Base-by-base conservation (phyloP, 1,284 basidiomycete species). In the Pyrrhoderma lamaoense region DNA sequence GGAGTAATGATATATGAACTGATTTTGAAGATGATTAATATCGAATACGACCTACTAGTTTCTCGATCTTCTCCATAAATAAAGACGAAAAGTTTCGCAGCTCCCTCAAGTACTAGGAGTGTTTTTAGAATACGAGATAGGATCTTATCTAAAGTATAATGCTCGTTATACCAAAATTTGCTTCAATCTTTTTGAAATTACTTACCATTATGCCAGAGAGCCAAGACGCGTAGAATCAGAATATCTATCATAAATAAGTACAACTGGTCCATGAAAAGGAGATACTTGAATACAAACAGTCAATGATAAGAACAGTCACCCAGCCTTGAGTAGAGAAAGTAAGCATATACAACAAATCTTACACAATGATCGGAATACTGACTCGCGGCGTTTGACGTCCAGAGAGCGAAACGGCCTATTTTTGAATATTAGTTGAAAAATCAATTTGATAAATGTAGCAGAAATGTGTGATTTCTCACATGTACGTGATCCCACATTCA, bases 261-360 rank as follows among this genome's bases (percentile, higher is more conserved):
- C 14, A 46, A 46, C 22, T 9, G 4, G 9, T 9, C 27, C 8
- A 2, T 18, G 14, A 23, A 35, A 22, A 35, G 8, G 19, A 18
- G 16, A 34, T 46, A 14, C 11, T 11, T 40, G 27, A 46, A 16
- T 38, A 38, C 35, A 37, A 9, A 38, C 46, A 47, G 22, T 47
- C 46, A 36, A 47, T 39, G 8, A 36, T 25, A n/a, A 47, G 8
- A 31, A 47, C 35, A 18, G 35, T 47, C 8, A 38, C 3, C 46
- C 46, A 47, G 21, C 39, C 46, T 47, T n/a, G n/a, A 18, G n/a
- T 23, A 2, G 16, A 31, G 5, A 16, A 31, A n/a, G 18, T 16
- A 16, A 2, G 13, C 21, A 2, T 5, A 38, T 38, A 47, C 11
- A 13, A 4, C 11, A 13, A 3, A 18, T n/a, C 3, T 13, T 35